phyloP scores from a whole-genome alignment of 495 filamentous ascomycete genomes.

The Penicillium ucsense region DNA sequence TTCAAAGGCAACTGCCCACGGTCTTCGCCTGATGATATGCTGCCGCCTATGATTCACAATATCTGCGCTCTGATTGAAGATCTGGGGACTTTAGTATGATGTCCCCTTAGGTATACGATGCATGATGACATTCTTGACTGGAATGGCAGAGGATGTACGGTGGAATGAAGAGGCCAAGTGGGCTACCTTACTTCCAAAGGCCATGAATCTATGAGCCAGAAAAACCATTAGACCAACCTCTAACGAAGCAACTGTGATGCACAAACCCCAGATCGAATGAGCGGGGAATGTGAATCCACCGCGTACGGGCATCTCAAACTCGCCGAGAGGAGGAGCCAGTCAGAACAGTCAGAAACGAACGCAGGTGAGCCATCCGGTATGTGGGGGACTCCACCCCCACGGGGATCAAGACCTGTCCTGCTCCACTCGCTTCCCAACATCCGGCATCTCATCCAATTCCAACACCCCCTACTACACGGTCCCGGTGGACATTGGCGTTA shows the following conservation, averaged over 20 bases:
- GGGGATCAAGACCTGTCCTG: not conserved
- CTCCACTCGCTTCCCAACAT: no score
- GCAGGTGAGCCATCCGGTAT: not conserved
- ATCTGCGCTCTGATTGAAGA: constrained; percentile 44
- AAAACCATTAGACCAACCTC: no score
- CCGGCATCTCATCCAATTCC: no score
- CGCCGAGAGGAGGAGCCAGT: not conserved
- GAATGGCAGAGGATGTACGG: no score
- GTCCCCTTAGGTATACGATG: no score
- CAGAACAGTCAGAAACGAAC: not conserved
- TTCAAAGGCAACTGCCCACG: constrained; percentile 34
- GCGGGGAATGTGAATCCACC: not conserved
- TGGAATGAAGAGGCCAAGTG: no score
- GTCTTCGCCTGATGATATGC: constrained; percentile 11
- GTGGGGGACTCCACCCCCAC: constrained; percentile 1
- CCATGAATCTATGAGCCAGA: not conserved
- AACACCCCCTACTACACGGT: no score
- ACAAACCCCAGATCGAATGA: not conserved
- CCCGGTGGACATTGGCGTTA: no score
- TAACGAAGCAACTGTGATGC: no score
- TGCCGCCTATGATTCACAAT: constrained; percentile 43
- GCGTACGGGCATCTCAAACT: no score
- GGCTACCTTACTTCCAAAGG: no score
- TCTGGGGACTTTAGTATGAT: constrained; percentile 21
- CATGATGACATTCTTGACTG: no score